Percentiles rank a stretch among this genome's conserved stretches.
phyloP scores from a whole-genome alignment of 495 filamentous ascomycete species.

The Trichoderma asperelloides region DNA sequence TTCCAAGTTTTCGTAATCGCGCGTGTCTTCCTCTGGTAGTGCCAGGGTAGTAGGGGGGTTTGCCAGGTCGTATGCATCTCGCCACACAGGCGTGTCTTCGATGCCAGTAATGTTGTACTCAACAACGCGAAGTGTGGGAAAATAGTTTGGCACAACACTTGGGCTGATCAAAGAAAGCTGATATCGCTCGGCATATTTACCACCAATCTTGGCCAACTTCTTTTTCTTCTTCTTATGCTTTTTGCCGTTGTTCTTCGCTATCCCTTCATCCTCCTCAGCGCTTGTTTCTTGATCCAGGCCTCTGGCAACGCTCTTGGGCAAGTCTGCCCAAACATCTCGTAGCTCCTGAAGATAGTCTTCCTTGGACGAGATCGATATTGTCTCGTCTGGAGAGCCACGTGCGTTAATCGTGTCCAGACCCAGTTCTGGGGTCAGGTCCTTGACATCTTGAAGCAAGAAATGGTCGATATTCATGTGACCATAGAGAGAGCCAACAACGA shows the following conservation, averaged over 20 bases:
- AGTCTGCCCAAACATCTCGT: conserved; percentile 62
- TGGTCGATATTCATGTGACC: conserved; percentile 99
- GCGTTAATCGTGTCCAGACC: conserved; percentile 26
- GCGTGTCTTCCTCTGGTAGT: conserved; percentile 14
- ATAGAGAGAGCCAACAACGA: conserved; percentile 68
- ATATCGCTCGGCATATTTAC: conserved; percentile 76
- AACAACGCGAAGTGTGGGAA: conserved; percentile 74
- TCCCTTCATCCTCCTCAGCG: conserved; percentile 15
- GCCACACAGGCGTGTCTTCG: conserved; percentile 42
- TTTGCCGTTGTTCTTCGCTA: conserved; percentile 34
- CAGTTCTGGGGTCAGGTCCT: conserved; percentile 55
- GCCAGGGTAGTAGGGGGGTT: background rate
- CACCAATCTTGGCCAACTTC: conserved; percentile 57
- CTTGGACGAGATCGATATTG: conserved; percentile 54
- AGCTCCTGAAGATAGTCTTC: conserved; percentile 74
- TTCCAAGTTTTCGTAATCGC: conserved; percentile 14
- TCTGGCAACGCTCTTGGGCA: conserved; percentile 49
- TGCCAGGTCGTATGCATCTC: conserved; percentile 18
- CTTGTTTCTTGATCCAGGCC: conserved; percentile 26
- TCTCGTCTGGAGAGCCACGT: conserved; percentile 38
- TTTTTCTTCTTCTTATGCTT: conserved; percentile 47
- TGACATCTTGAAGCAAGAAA: conserved; percentile 84
- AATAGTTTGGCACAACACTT: conserved; percentile 88
- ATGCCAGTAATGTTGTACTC: conserved; percentile 91
- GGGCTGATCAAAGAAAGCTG: conserved; percentile 69